Conservation (phyloP, 1,139 yeast species). For the Geotrichum siamense region DNA sequence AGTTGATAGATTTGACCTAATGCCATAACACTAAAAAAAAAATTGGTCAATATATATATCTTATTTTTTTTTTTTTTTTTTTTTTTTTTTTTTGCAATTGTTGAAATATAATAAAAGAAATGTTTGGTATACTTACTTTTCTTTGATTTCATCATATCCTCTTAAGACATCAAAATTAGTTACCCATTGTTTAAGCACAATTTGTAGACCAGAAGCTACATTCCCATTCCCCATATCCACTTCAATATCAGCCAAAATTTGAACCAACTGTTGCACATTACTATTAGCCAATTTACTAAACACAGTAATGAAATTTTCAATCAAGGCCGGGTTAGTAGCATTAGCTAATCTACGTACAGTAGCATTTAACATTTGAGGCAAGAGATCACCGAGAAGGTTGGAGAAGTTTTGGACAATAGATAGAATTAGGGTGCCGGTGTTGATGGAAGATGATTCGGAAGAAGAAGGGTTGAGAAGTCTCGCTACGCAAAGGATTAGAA, state of each 20-base stretch:
- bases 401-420: slow-evolving; percentile 56
- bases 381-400: slow-evolving; percentile 43
- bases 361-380: slow-evolving; percentile 60
- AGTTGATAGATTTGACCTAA: slow-evolving; percentile 56
- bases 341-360: slow-evolving; percentile 57
- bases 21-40: slow-evolving; percentile 45
- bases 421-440: slow-evolving; percentile 39
- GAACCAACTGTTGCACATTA: slow-evolving; percentile 55
- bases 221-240: slow-evolving; percentile 1
- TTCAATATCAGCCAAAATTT: slow-evolving; percentile 45
- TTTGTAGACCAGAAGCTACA: slow-evolving; percentile 41
- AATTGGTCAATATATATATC: too few relatives aligned
- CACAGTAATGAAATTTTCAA: slow-evolving; percentile 69
- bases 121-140: slow-evolving; percentile 36
- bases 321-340: slow-evolving; percentile 63
- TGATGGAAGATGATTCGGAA: slow-evolving; percentile 73
- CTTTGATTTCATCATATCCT: slow-evolving; percentile 67
- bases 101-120: neutral
- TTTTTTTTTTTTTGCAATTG: too few relatives aligned
- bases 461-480: slow-evolving; percentile 58
- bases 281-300: slow-evolving; percentile 63
- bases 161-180: slow-evolving; percentile 71
- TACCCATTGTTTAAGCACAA: slow-evolving; percentile 70
- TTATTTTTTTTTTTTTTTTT: too few relatives aligned
- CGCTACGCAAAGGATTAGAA: slow-evolving; percentile 25